Evolutionary conservation across 129 eudicot genomes (phyloP).

Genomic region (Lactuca saligna): DNA sequence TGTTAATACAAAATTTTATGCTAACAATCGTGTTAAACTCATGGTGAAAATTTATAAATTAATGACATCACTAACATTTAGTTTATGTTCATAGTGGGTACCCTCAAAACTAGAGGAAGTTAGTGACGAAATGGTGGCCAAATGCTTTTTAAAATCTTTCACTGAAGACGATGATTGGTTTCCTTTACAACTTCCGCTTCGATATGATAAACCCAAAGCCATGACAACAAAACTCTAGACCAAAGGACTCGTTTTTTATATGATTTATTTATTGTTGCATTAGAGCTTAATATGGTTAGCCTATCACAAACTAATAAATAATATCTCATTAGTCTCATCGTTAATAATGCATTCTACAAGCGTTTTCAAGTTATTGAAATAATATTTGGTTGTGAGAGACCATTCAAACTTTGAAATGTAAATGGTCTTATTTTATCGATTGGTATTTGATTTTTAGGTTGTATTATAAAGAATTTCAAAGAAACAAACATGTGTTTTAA

Average conservation of each 20-base stretch:
- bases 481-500: too few relatives aligned
- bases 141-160: conserved; percentile 15
- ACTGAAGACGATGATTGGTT: conserved; percentile 32
- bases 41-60: too few relatives aligned
- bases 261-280: neutral
- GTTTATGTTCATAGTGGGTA: conserved; percentile 28
- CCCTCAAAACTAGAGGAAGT: conserved; percentile 35
- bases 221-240: conserved; percentile 28
- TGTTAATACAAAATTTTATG: neutral
- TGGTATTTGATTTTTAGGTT: too few relatives aligned
- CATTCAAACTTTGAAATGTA: neutral
- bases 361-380: neutral
- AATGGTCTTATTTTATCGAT: neutral
- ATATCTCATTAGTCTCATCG: neutral
- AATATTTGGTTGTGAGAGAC: neutral
- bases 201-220: neutral
- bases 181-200: conserved; percentile 28
- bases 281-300: conserved; percentile 8
- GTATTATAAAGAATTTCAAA: neutral
- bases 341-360: neutral
- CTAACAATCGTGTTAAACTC: neutral
- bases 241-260: neutral
- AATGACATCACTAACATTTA: neutral
- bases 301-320: neutral
- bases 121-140: conserved; percentile 35